These are phyloP conservation scores for Tetrapisispora pingtungensis DNA, from an alignment of 805 yeast genomes.

Conservation along the genomic window DNA sequence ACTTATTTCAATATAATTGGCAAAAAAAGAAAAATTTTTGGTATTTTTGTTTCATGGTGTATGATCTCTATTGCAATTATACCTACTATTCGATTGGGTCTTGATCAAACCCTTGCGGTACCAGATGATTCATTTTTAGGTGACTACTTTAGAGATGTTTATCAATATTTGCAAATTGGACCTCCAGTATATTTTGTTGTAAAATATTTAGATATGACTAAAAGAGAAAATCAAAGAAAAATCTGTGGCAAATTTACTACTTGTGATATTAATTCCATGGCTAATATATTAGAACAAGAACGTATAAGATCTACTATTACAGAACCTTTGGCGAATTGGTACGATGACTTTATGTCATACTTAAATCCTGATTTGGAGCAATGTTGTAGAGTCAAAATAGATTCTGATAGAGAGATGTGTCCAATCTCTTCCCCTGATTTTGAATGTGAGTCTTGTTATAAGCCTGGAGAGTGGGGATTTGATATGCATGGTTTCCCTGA, in stretches of 20 bases:
- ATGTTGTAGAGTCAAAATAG: conserved; percentile 63
- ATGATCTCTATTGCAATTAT: conserved; percentile 59
- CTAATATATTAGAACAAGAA: conserved; percentile 79
- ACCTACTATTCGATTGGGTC: conserved; percentile 65
- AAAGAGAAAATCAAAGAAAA: conserved; percentile 51
- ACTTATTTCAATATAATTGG: conserved; percentile 50
- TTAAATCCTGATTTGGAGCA: conserved; percentile 77
- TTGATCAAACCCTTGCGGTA: conserved; percentile 83
- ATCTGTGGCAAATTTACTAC: conserved; percentile 83
- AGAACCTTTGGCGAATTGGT: conserved; percentile 86
- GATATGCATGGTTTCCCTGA: conserved; percentile 79
- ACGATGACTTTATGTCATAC: conserved; percentile 84
- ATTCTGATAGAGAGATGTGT: conserved; percentile 50
- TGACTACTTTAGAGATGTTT: conserved; percentile 68
- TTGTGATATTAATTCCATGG: conserved; percentile 68
- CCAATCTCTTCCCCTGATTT: conserved; percentile 48
- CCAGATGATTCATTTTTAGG: conserved; percentile 77
- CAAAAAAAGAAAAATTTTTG: conserved; percentile 39
- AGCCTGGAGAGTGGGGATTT: conserved; percentile 52
- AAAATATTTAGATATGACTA: conserved; percentile 54
- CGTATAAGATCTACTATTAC: conserved; percentile 58
- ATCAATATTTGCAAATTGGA: conserved; percentile 67
- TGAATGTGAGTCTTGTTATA: conserved; percentile 65
- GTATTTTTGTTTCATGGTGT: conserved; percentile 50
- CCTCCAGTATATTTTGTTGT: conserved; percentile 88